Evolutionary conservation across 345 rosid species (phyloP).

Genomic region (Nephelium lappaceum): DNA sequence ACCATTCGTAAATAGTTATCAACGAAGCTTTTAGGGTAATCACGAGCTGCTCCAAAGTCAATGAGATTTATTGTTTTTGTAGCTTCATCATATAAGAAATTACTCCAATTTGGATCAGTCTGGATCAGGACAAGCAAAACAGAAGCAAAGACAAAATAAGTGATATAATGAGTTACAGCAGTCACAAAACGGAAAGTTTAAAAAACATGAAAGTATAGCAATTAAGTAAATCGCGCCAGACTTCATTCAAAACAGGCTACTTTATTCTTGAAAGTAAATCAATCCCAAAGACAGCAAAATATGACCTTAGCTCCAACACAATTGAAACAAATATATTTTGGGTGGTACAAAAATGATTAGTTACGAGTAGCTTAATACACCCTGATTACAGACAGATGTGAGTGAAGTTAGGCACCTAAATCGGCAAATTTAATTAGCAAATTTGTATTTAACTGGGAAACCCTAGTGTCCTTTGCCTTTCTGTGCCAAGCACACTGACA

Average conservation of each 20-base stretch:
- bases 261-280: background rate
- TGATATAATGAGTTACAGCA: background rate
- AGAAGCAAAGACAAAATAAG: constrained; percentile 14
- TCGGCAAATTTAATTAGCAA: background rate
- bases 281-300: background rate
- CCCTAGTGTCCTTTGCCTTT: constrained; percentile 1
- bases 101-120: constrained; percentile 99
- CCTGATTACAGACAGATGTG: background rate
- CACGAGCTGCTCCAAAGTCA: constrained; percentile 96
- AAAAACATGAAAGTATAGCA: background rate
- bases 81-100: constrained; percentile 75
- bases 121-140: constrained; percentile 36
- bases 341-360: background rate
- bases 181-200: background rate
- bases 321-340: background rate
- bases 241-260: background rate
- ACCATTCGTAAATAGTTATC: constrained; percentile 94
- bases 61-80: constrained; percentile 78
- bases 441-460: background rate
- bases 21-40: constrained; percentile 82
- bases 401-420: background rate
- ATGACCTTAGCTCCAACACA: background rate
- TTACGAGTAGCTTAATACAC: background rate
- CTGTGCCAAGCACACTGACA: background rate
- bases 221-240: background rate